A percentile compares a stretch with the other conserved stretches of the same genome.
Evolutionary conservation across 2,329 filamentous ascomycete genomes (phyloP).

Genomic region (Aspergillus aculeatus): DNA sequence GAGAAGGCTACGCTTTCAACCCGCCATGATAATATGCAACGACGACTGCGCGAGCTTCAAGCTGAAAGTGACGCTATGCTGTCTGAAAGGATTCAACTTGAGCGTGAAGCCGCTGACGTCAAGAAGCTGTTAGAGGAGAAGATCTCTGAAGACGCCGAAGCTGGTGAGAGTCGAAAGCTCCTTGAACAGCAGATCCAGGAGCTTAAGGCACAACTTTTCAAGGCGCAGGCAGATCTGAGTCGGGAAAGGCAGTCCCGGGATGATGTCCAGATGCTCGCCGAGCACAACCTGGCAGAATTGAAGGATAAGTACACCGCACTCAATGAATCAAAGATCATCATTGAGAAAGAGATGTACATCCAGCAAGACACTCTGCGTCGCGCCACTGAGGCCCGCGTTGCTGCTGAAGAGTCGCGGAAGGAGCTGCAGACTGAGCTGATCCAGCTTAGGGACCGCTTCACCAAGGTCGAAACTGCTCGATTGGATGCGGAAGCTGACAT

Average conservation of each 20-base stretch:
- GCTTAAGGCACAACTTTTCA: conserved; percentile 80
- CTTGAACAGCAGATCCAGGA: conserved; percentile 84
- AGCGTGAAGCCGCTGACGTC: conserved; percentile 85
- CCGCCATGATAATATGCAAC: conserved; percentile 77
- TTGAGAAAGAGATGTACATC: conserved; percentile 95
- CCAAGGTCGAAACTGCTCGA: conserved; percentile 80
- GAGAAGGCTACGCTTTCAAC: conserved; percentile 69
- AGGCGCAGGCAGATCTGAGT: conserved; percentile 83
- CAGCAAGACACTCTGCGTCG: conserved; percentile 89
- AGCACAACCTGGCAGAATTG: conserved; percentile 80
- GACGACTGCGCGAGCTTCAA: conserved; percentile 77
- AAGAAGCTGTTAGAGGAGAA: conserved; percentile 83
- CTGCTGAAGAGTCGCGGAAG: conserved; percentile 83
- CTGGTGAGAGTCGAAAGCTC: conserved; percentile 74
- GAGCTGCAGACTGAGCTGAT: conserved; percentile 85
- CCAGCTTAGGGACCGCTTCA: conserved; percentile 76
- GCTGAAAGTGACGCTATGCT: conserved; percentile 84
- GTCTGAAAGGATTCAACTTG: conserved; percentile 77
- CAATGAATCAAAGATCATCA: conserved; percentile 93
- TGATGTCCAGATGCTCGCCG: conserved; percentile 84
- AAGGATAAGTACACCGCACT: conserved; percentile 82
- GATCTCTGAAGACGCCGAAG: conserved; percentile 84
- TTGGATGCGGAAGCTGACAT: conserved; percentile 76
- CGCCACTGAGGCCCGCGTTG: conserved; percentile 74
- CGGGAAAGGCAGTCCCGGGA: conserved; percentile 90